A percentile compares a stretch with the other conserved stretches of the same genome.
Evolutionary conservation across 805 yeast species (phyloP).

Genomic region (Saccharomycopsis fodiens): DNA sequence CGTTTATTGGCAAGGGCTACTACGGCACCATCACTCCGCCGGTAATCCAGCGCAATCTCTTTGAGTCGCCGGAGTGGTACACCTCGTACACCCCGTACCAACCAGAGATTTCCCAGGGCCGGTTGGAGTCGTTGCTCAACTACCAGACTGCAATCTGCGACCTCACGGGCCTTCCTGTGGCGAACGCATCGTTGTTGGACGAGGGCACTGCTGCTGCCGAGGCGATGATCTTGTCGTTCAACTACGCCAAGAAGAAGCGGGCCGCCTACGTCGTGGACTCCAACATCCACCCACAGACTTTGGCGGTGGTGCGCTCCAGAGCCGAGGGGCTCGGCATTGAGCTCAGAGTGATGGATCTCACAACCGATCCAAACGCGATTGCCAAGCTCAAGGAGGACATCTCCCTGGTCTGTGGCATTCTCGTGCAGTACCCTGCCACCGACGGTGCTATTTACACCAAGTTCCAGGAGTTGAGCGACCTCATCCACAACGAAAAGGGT

Average conservation of each 20-base stretch:
- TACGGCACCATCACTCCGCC: constrained; percentile 86
- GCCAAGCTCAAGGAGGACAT: constrained; percentile 29
- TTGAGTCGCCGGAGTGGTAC: constrained; percentile 97
- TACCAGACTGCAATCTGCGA: constrained; percentile 90
- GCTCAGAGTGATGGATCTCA: constrained; percentile 48
- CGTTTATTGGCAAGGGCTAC: constrained; percentile 91
- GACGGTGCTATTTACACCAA: constrained; percentile 59
- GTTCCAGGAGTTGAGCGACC: constrained; percentile 49
- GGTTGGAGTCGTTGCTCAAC: constrained; percentile 82
- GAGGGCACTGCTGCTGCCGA: constrained; percentile 98
- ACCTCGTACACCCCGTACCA: constrained; percentile 98
- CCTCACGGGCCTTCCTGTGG: constrained; percentile 88
- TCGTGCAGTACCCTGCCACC: constrained; percentile 87
- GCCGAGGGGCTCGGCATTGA: constrained; percentile 69
- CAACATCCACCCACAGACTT: constrained; percentile 78
- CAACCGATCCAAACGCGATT: constrained; percentile 34
- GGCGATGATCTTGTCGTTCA: constrained; percentile 82
- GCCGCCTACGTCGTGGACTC: constrained; percentile 62
- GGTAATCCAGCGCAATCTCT: constrained; percentile 83
- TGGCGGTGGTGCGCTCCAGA: constrained; percentile 70
- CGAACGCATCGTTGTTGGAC: constrained; percentile 90
- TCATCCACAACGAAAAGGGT: constrained; percentile 66
- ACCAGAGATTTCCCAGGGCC: constrained; percentile 96
- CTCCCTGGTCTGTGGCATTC: constrained; percentile 59
- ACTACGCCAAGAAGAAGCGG: constrained; percentile 60